phyloP scores from a whole-genome alignment of 2,329 filamentous ascomycete species.

The Pezicula neosporulosa region DNA sequence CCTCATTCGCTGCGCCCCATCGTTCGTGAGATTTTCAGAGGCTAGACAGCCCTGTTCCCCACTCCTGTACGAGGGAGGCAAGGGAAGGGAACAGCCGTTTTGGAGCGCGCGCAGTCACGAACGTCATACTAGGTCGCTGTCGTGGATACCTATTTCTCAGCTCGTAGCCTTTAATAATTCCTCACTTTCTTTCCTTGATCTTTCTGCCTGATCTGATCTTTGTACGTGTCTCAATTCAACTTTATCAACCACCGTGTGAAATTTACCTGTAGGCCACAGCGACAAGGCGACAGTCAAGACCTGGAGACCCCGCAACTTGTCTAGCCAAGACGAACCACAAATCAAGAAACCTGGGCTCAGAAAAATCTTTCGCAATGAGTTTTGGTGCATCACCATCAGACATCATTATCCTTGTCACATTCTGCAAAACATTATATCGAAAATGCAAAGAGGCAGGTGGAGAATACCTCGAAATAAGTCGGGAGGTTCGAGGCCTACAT shows the following conservation, averaged over 20 bases:
- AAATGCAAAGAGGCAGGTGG: slow-evolving; percentile 45
- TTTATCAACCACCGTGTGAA: background rate
- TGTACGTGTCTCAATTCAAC: background rate
- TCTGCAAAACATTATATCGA: slow-evolving; percentile 52
- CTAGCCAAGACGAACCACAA: background rate
- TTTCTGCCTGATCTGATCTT: background rate
- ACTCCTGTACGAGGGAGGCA: background rate
- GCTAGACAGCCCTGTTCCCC: slow-evolving; percentile 3
- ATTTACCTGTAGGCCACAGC: background rate
- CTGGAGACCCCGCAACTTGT: background rate
- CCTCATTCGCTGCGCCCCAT: slow-evolving; percentile 11
- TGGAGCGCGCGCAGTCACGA: slow-evolving; percentile 9
- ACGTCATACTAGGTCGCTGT: slow-evolving; percentile 1
- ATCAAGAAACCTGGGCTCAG: background rate
- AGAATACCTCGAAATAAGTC: slow-evolving; percentile 46
- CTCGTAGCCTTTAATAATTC: slow-evolving; percentile 8
- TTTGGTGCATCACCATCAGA: slow-evolving; percentile 29
- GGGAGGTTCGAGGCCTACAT: slow-evolving; percentile 50
- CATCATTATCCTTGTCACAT: slow-evolving; percentile 53
- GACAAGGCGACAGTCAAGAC: background rate
- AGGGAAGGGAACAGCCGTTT: too few species aligned
- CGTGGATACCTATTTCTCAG: slow-evolving; percentile 14
- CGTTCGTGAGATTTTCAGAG: slow-evolving; percentile 2
- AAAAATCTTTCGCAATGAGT: slow-evolving; percentile 17
- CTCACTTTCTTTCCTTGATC: background rate